Evolutionary conservation across 192 early-diverging fungal genomes (phyloP).

Genomic region (Coemansia aciculifera): DNA sequence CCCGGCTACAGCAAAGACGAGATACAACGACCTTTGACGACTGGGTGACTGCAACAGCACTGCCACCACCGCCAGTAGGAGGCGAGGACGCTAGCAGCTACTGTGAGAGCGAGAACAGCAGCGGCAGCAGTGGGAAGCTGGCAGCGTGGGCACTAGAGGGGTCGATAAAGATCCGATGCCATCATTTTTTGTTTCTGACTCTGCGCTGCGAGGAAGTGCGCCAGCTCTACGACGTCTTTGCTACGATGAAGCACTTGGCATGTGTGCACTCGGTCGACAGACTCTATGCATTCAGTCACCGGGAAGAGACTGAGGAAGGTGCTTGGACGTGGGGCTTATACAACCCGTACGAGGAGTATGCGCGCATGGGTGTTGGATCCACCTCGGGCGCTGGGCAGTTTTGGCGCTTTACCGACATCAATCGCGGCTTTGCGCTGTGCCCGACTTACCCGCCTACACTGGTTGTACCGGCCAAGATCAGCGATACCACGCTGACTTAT

Average conservation of each 20-base stretch:
- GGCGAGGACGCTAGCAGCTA: background rate
- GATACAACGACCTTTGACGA: conserved; percentile 44
- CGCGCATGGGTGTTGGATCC: conserved; percentile 76
- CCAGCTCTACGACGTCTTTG: conserved; percentile 74
- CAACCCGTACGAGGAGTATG: conserved; percentile 75
- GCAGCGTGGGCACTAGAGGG: conserved; percentile 29
- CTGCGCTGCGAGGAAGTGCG: conserved; percentile 68
- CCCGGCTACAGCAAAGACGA: conserved; percentile 11
- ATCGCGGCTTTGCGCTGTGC: conserved; percentile 81
- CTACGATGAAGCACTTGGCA: conserved; percentile 75
- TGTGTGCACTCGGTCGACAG: conserved; percentile 73
- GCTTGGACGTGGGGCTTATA: conserved; percentile 72
- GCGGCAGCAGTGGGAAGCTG: conserved; percentile 17
- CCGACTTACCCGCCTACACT: conserved; percentile 84
- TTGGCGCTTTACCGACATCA: conserved; percentile 81
- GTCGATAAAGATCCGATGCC: conserved; percentile 66
- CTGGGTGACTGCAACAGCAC: background rate
- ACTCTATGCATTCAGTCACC: conserved; percentile 78
- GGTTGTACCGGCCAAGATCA: conserved; percentile 84
- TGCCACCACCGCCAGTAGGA: background rate
- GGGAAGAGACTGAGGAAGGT: conserved; percentile 24
- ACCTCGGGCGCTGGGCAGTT: conserved; percentile 36
- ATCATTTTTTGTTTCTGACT: conserved; percentile 78
- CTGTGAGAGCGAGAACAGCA: background rate
- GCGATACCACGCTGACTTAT: conserved; percentile 85